Conservation (phyloP, 148 eudicot species). For the Polygonum aviculare region DNA sequence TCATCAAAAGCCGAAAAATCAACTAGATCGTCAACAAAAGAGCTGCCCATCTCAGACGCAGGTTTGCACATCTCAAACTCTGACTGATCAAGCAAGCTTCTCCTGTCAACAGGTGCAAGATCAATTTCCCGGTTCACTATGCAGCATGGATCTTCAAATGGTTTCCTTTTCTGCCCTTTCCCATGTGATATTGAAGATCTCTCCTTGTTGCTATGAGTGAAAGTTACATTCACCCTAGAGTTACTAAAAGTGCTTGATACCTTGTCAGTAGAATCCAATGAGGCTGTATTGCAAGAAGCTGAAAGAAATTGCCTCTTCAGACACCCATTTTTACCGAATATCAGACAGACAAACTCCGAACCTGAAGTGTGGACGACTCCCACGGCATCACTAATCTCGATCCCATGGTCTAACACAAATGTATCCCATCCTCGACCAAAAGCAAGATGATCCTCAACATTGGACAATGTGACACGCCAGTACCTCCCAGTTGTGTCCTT, state of each 20-base stretch:
- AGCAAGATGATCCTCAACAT: slow-evolving; percentile 28
- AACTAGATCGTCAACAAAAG: neutral
- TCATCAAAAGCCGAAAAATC: neutral
- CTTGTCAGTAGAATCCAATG: slow-evolving; percentile 11
- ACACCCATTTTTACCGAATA: slow-evolving; percentile 45
- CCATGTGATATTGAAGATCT: neutral
- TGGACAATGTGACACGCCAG: slow-evolving; percentile 32
- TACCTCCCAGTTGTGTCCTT: slow-evolving; percentile 34
- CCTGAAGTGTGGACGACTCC: slow-evolving; percentile 24
- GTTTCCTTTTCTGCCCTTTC: neutral
- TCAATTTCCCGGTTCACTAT: slow-evolving; percentile 3
- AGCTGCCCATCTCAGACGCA: neutral
- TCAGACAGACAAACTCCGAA: slow-evolving; percentile 40
- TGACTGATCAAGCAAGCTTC: neutral
- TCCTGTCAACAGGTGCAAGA: slow-evolving; percentile 10
- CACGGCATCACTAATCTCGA: slow-evolving; percentile 38
- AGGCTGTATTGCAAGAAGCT: neutral
- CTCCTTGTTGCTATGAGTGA: slow-evolving; percentile 7
- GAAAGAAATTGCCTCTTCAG: slow-evolving; percentile 20
- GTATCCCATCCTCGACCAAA: slow-evolving; percentile 52
- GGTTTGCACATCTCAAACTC: neutral
- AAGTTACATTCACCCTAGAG: slow-evolving; percentile 16
- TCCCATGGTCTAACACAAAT: slow-evolving; percentile 35
- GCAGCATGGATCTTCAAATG: slow-evolving; percentile 9
- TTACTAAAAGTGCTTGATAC: slow-evolving; percentile 10